These are phyloP conservation scores for Agarophyton chilense DNA, from an alignment of 23 red algal genomes.

Conservation along the genomic window DNA sequence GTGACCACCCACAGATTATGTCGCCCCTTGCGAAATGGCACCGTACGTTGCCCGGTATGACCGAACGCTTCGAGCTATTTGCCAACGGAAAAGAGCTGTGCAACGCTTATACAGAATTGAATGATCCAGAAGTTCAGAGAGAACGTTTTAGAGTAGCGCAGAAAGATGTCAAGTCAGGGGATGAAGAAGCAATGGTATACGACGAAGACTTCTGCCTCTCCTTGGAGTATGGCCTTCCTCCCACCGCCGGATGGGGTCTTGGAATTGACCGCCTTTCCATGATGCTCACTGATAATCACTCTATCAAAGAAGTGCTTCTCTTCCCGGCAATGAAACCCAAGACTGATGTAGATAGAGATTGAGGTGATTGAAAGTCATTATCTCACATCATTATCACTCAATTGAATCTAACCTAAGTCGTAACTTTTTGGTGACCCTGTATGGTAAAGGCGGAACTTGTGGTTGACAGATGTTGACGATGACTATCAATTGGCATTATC, in stretches of 20 bases:
- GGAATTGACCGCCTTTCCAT: slow-evolving; percentile 94
- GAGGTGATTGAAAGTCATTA: not conserved
- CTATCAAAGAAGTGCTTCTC: slow-evolving; percentile 96
- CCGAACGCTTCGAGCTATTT: slow-evolving; percentile 98
- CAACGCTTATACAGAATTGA: slow-evolving; percentile 99
- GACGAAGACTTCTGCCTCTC: slow-evolving; percentile 97
- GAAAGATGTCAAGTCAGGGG: slow-evolving; percentile 79
- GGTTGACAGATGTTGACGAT: not conserved
- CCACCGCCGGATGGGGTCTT: slow-evolving; percentile 97
- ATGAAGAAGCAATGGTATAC: slow-evolving; percentile 97
- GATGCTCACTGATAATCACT: slow-evolving; percentile 94
- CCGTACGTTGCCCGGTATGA: slow-evolving; percentile 76
- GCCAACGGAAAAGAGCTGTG: slow-evolving; percentile 89
- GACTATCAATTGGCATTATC: not conserved
- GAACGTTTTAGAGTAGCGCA: slow-evolving; percentile 82
- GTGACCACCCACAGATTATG: slow-evolving; percentile 97
- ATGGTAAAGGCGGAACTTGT: not conserved
- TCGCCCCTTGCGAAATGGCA: slow-evolving; percentile 95
- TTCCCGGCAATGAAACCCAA: slow-evolving; percentile 97
- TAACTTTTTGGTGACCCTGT: not conserved
- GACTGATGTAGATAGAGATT: slow-evolving; percentile 18
- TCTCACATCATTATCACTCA: not conserved
- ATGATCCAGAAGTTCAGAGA: slow-evolving; percentile 92
- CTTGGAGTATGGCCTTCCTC: slow-evolving; percentile 95
- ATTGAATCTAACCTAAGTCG: not conserved